These are phyloP conservation scores for Lentinus polychrous DNA, from an alignment of 1,284 basidiomycete genomes.

Conservation along the genomic window DNA sequence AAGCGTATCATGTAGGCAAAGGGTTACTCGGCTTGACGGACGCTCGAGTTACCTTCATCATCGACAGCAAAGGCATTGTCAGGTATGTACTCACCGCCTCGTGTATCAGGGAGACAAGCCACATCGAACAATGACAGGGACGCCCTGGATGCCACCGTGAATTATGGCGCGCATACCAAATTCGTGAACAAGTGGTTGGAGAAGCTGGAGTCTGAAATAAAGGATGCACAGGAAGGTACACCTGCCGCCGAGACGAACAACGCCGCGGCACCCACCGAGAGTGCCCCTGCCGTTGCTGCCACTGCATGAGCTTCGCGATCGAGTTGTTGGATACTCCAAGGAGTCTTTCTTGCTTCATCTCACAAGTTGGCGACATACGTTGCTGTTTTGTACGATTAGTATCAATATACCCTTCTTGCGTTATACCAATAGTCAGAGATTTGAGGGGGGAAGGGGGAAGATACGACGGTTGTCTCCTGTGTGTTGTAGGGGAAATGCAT, in stretches of 20 bases:
- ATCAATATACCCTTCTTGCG: too few relatives aligned
- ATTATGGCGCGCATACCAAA: constrained; percentile 56
- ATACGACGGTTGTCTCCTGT: neutral
- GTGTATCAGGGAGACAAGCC: constrained; percentile 1
- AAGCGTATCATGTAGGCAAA: constrained; percentile 57
- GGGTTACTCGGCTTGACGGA: constrained; percentile 58
- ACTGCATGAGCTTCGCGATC: too few relatives aligned
- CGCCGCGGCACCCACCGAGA: too few relatives aligned
- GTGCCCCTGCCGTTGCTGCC: too few relatives aligned
- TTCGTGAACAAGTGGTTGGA: constrained; percentile 63
- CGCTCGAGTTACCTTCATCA: constrained; percentile 68
- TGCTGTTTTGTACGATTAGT: too few relatives aligned
- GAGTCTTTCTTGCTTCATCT: too few relatives aligned
- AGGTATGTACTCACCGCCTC: constrained; percentile 32
- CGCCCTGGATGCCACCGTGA: constrained; percentile 47
- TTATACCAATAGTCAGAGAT: too few relatives aligned
- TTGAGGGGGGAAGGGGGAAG: too few relatives aligned
- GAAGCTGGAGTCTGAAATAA: constrained; percentile 37
- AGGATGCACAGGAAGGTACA: constrained; percentile 14
- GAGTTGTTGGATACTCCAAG: too few relatives aligned
- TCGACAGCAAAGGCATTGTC: constrained; percentile 63
- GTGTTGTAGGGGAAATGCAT: constrained; percentile 1
- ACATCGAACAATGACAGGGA: constrained; percentile 36
- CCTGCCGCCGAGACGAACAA: constrained; percentile 6
- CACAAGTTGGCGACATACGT: too few relatives aligned